Evolutionary conservation across 495 filamentous ascomycete genomes (phyloP).

Genomic region (Xylaria palmicola): DNA sequence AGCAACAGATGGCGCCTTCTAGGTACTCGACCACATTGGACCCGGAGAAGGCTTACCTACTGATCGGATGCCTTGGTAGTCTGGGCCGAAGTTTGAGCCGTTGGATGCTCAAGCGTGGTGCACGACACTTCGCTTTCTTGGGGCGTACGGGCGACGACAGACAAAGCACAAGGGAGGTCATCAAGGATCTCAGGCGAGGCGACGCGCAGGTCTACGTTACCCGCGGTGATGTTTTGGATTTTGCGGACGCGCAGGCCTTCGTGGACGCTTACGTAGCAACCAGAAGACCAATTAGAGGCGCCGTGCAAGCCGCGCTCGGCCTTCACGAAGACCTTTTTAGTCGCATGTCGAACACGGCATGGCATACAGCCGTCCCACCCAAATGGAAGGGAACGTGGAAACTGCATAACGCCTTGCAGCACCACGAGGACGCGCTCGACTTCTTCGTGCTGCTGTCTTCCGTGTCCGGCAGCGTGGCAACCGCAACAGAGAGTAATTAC

Average conservation of each 20-base stretch:
- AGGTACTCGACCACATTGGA: conserved; percentile 17
- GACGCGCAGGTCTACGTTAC: conserved; percentile 20
- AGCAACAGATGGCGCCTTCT: not conserved
- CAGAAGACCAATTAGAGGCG: conserved; percentile 23
- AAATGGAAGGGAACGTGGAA: conserved; percentile 45
- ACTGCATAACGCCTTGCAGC: conserved; percentile 29
- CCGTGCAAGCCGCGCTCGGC: conserved; percentile 39
- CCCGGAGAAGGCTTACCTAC: conserved; percentile 43
- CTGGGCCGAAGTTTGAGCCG: conserved; percentile 51
- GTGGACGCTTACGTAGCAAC: conserved; percentile 14
- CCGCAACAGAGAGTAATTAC: conserved; percentile 38
- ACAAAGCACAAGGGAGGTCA: conserved; percentile 20
- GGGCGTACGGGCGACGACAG: conserved; percentile 42
- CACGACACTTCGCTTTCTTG: conserved; percentile 46
- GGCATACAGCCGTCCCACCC: conserved; percentile 33
- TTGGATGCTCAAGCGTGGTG: conserved; percentile 49
- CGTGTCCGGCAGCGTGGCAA: conserved; percentile 28
- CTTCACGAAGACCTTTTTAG: conserved; percentile 43
- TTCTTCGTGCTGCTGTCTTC: conserved; percentile 41
- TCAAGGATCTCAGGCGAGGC: conserved; percentile 28
- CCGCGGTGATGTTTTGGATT: conserved; percentile 21
- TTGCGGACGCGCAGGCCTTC: conserved; percentile 17
- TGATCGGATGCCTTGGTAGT: conserved; percentile 54
- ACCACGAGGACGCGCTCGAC: conserved; percentile 28
- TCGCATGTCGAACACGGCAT: conserved; percentile 39